Evolutionary conservation across 129 eudicot species (phyloP).

Genomic region (carrot (Daucus carota)): DNA sequence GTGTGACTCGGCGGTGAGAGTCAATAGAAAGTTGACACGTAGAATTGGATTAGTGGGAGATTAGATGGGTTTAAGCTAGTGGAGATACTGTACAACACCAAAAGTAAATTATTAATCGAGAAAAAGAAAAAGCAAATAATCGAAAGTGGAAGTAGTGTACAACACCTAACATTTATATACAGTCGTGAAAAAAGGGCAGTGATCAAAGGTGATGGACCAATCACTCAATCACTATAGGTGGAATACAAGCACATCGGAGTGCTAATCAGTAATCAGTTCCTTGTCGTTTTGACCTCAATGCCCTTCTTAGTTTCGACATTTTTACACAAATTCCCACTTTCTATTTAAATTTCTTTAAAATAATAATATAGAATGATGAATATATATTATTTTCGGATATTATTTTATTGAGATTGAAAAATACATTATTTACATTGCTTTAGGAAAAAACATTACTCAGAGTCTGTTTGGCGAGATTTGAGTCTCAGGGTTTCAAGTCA

Average conservation of each 20-base stretch:
- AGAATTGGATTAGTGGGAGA: constrained; percentile 24
- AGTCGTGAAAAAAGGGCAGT: constrained; percentile 3
- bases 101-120: not conserved
- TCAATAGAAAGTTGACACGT: not conserved
- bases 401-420: too few relatives aligned
- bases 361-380: too few relatives aligned
- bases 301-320: not conserved
- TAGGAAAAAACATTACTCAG: too few relatives aligned
- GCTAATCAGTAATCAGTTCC: not conserved
- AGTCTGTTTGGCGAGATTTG: too few relatives aligned
- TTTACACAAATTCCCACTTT: too few relatives aligned
- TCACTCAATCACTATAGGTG: not conserved
- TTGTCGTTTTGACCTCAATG: not conserved
- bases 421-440: too few relatives aligned
- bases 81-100: constrained; percentile 22
- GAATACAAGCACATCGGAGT: not conserved
- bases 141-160: constrained; percentile 21
- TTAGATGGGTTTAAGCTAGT: constrained; percentile 12
- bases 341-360: too few relatives aligned
- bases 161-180: not conserved
- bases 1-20: too few relatives aligned
- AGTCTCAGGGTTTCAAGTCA: too few relatives aligned
- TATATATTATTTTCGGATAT: too few relatives aligned
- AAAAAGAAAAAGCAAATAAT: constrained; percentile 12
- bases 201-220: constrained; percentile 11